Evolutionary conservation across 2,329 filamentous ascomycete species (phyloP).

Genomic region (Colletotrichum tropicale): DNA sequence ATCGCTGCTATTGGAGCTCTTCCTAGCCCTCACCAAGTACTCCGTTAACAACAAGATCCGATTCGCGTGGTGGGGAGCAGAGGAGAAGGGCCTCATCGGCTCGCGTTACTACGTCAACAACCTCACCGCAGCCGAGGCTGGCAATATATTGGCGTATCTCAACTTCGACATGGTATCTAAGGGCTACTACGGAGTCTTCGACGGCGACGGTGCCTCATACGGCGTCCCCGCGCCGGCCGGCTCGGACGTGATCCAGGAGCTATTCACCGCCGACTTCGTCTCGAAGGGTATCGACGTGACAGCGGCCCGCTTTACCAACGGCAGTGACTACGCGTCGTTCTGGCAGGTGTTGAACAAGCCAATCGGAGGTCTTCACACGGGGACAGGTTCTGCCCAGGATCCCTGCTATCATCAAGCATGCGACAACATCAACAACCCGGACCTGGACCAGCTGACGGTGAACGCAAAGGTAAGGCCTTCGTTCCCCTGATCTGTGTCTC

Average conservation of each 20-base stretch:
- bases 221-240: slow-evolving; percentile 38
- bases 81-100: slow-evolving; percentile 44
- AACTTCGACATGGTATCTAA: slow-evolving; percentile 46
- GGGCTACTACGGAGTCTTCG: slow-evolving; percentile 39
- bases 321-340: slow-evolving; percentile 68
- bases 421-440: slow-evolving; percentile 41
- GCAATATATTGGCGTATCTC: slow-evolving; percentile 40
- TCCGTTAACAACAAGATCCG: slow-evolving; percentile 40
- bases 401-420: slow-evolving; percentile 38
- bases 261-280: slow-evolving; percentile 36
- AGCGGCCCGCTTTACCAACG: slow-evolving; percentile 38
- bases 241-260: slow-evolving; percentile 34
- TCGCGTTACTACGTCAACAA: slow-evolving; percentile 41
- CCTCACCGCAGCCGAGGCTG: slow-evolving; percentile 32
- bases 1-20: slow-evolving; percentile 43
- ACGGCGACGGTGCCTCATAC: slow-evolving; percentile 37
- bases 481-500: neutral
- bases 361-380: slow-evolving; percentile 63
- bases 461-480: slow-evolving; percentile 28
- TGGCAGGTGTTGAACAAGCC: slow-evolving; percentile 56
- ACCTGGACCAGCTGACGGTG: slow-evolving; percentile 36
- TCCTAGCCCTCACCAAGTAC: slow-evolving; percentile 39
- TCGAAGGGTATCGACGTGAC: slow-evolving; percentile 34
- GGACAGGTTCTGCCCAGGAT: slow-evolving; percentile 54
- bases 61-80: slow-evolving; percentile 51